Conservation (phyloP, 345 rosid species). For the Arabidopsis suecica region DNA sequence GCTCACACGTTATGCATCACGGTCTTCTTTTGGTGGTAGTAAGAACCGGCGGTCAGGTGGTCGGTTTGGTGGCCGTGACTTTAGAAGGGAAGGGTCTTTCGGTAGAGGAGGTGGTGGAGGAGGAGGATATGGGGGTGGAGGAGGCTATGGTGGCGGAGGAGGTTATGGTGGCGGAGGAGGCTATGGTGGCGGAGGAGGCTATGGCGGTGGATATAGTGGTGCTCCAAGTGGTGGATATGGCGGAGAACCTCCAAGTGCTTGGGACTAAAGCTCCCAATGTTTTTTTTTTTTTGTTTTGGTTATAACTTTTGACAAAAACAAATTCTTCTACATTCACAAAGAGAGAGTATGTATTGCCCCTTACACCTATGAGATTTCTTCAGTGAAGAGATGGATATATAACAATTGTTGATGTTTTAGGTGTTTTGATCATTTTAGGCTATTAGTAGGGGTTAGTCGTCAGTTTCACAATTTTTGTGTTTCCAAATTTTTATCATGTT, state of each 20-base stretch:
- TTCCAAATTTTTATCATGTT: conserved; percentile 22
- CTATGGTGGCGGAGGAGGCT: conserved; percentile 47
- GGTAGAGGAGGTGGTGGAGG: conserved; percentile 58
- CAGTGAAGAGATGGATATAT: conserved; percentile 39
- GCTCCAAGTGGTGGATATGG: conserved; percentile 49
- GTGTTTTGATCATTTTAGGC: conserved; percentile 23
- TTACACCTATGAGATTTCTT: conserved; percentile 26
- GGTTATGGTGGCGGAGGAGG: conserved; percentile 46
- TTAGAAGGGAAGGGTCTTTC: conserved; percentile 70
- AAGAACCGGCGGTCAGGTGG: conserved; percentile 81
- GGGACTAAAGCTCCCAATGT: conserved; percentile 56
- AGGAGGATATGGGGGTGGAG: conserved; percentile 50
- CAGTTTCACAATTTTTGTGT: conserved; percentile 9
- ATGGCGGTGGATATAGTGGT: conserved; percentile 47
- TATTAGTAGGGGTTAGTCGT: conserved; percentile 1
- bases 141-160: conserved; percentile 46
- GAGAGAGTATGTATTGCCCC: conserved; percentile 45
- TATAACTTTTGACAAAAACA: conserved; percentile 13
- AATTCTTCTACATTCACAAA: conserved; percentile 32
- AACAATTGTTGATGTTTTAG: conserved; percentile 33
- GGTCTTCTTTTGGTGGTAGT: conserved; percentile 69
- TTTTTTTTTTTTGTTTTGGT: conserved; percentile 22
- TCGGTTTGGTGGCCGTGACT: conserved; percentile 88
- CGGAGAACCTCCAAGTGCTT: conserved; percentile 68
- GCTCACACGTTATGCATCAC: conserved; percentile 84